phyloP scores from a whole-genome alignment of 2,329 filamentous ascomycete species.

The Trichophyton benhamiae region DNA sequence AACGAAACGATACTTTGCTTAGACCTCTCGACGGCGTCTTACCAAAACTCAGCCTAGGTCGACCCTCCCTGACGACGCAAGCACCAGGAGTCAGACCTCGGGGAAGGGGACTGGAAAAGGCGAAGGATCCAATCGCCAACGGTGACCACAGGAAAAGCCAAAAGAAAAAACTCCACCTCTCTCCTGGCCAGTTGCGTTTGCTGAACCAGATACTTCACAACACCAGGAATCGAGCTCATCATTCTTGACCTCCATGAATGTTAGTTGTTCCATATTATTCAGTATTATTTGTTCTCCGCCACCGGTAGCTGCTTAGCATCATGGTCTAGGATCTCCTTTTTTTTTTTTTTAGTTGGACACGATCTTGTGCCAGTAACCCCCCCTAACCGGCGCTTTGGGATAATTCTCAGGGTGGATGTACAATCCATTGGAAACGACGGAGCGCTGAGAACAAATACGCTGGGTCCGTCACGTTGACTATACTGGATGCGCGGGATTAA shows the following conservation, averaged over 20 bases:
- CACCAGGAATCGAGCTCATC: not conserved
- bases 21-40: constrained; percentile 2
- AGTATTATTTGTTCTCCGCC: not conserved
- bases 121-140: constrained; percentile 1
- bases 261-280: not conserved
- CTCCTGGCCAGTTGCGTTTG: not conserved
- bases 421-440: not conserved
- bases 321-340: not conserved
- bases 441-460: not conserved
- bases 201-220: not conserved
- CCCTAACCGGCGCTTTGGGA: not conserved
- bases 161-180: not conserved
- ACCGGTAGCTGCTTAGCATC: not conserved
- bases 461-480: not conserved
- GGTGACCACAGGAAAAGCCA: not conserved
- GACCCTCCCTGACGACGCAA: not conserved
- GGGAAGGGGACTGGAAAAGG: not conserved
- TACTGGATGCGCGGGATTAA: not conserved
- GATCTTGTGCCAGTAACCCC: not conserved
- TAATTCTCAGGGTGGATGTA: not conserved
- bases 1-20: not conserved
- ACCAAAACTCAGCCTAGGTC: not conserved
- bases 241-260: too few species aligned
- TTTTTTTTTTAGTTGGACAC: not conserved
- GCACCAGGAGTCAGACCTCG: not conserved